phyloP scores from a whole-genome alignment of 768 basidiomycete species.

The Trametes cinnabarina region DNA sequence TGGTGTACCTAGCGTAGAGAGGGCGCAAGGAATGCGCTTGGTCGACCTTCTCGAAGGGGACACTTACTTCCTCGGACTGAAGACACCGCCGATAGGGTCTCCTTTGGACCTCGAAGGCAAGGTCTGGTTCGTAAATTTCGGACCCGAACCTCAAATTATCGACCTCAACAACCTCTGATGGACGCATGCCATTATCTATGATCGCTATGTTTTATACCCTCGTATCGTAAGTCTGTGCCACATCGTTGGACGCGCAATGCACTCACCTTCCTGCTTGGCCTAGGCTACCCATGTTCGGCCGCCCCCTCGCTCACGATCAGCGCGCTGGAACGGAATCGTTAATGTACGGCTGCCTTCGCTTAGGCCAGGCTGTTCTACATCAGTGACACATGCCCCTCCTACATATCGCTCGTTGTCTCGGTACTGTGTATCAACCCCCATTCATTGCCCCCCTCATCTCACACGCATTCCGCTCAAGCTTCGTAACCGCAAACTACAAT shows the following conservation, averaged over 20 bases:
- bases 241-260: neutral
- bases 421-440: neutral
- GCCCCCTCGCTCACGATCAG: neutral
- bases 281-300: constrained; percentile 5
- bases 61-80: constrained; percentile 25
- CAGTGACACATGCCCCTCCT: constrained; percentile 6
- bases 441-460: constrained; percentile 1
- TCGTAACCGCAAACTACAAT: constrained; percentile 3
- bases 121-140: constrained; percentile 12
- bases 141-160: neutral
- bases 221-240: constrained; percentile 12
- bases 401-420: neutral
- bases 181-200: constrained; percentile 11
- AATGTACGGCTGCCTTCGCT: constrained; percentile 13
- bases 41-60: constrained; percentile 27
- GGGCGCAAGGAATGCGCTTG: constrained; percentile 19
- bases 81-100: constrained; percentile 12
- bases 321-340: neutral
- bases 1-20: constrained; percentile 9
- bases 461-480: constrained; percentile 1
- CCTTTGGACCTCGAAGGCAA: neutral
- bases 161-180: neutral
- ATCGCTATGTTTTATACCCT: constrained; percentile 6
- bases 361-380: constrained; percentile 9
- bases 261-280: constrained; percentile 1